Evolutionary conservation across 2,329 filamentous ascomycete species (phyloP).

Genomic region (Xylariaceae sp.): DNA sequence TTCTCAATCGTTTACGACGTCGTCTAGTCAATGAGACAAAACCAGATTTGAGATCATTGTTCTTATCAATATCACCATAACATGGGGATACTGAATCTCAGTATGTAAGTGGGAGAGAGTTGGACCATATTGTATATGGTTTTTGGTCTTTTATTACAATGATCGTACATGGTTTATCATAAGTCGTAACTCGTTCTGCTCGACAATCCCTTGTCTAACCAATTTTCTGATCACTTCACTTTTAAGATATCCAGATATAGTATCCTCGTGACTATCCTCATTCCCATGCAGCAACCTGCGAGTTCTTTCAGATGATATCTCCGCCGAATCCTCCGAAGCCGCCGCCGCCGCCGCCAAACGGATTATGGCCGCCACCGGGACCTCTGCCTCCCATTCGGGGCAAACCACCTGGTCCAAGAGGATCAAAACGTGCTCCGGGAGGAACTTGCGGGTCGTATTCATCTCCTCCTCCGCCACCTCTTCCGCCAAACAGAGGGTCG

Average conservation of each 20-base stretch:
- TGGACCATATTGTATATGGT: too few species aligned
- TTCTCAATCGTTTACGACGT: slow-evolving; percentile 9
- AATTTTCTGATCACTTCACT: too few species aligned
- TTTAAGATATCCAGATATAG: too few species aligned
- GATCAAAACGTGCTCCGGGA: slow-evolving; percentile 89
- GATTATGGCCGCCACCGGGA: slow-evolving; percentile 32
- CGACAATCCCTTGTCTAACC: background rate
- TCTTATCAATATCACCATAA: slow-evolving; percentile 1
- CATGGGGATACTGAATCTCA: background rate
- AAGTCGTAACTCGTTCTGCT: background rate
- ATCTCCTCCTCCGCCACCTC: slow-evolving; percentile 37
- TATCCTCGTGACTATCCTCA: too few species aligned
- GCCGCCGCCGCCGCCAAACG: slow-evolving; percentile 32
- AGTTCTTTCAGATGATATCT: slow-evolving; percentile 21
- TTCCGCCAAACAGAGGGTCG: slow-evolving; percentile 74
- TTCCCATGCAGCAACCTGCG: background rate
- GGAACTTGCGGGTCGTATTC: slow-evolving; percentile 69
- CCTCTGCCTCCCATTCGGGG: slow-evolving; percentile 42
- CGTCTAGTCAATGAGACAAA: slow-evolving; percentile 3
- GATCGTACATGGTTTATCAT: background rate
- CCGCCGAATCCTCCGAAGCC: slow-evolving; percentile 29
- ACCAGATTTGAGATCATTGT: background rate
- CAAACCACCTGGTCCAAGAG: slow-evolving; percentile 64
- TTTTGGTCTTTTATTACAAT: background rate
- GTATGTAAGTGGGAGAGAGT: too few species aligned